Evolutionary conservation across 176 grass and related monocot species (phyloP).

Genomic region (Melocanna baccifera): DNA sequence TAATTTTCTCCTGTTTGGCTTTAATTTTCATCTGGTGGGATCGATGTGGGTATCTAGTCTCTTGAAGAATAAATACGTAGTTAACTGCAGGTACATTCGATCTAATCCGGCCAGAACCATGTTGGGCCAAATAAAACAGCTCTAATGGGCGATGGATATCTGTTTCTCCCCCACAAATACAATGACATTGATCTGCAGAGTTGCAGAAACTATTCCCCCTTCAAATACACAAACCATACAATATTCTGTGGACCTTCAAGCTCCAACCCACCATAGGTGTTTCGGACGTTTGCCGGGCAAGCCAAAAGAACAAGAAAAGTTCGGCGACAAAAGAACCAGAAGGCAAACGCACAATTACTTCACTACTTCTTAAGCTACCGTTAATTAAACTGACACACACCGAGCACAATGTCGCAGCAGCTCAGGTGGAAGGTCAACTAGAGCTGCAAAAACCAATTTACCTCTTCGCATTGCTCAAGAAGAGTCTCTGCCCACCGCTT

Average conservation of each 20-base stretch:
- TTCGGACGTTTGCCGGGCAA: too few relatives aligned
- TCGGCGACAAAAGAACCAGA: background rate
- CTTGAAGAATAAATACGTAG: too few relatives aligned
- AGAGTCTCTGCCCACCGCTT: conserved; percentile 46
- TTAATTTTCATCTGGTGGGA: too few relatives aligned
- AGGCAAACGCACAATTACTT: background rate
- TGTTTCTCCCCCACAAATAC: too few relatives aligned
- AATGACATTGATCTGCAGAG: background rate
- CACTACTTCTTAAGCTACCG: background rate
- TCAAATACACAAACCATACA: background rate
- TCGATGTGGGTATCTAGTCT: too few relatives aligned
- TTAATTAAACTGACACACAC: background rate
- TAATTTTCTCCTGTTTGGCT: too few relatives aligned
- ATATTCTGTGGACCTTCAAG: background rate
- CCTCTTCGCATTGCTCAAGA: conserved; percentile 1
- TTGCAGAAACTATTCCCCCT: background rate
- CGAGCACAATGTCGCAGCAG: background rate
- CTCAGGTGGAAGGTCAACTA: background rate
- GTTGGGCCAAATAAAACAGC: too few relatives aligned
- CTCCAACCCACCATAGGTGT: background rate
- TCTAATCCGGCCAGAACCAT: too few relatives aligned
- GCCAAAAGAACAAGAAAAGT: too few relatives aligned
- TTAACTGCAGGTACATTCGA: too few relatives aligned
- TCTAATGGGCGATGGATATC: background rate
- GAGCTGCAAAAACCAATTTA: background rate